A percentile compares a stretch with the other conserved stretches of the same genome.
These are phyloP conservation scores for Calonectria pseudoreteaudii DNA, from an alignment of 2,329 filamentous ascomycete genomes.

Conservation along the genomic window DNA sequence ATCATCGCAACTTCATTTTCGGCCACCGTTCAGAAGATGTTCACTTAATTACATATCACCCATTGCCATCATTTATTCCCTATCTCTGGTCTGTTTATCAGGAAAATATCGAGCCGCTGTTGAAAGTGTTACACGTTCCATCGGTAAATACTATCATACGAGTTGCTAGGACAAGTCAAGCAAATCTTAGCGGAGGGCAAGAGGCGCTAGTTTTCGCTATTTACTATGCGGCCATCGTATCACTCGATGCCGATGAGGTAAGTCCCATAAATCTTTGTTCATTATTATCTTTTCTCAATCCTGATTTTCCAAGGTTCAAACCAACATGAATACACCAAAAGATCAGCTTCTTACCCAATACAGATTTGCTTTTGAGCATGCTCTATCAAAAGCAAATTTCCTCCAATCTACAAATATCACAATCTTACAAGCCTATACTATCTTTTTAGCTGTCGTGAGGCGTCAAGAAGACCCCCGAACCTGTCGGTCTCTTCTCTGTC, in stretches of 20 bases:
- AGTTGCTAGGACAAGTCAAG: neutral
- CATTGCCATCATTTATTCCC: too few relatives aligned
- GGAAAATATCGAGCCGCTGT: neutral
- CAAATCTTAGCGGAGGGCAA: too few relatives aligned
- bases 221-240: neutral
- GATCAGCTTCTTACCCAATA: neutral
- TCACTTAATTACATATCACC: too few relatives aligned
- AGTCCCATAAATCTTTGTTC: too few relatives aligned
- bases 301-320: neutral
- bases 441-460: neutral
- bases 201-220: neutral
- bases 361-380: neutral
- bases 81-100: neutral
- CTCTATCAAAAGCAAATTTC: neutral
- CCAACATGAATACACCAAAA: neutral
- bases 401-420: neutral
- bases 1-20: too few relatives aligned
- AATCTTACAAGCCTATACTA: neutral
- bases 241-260: neutral
- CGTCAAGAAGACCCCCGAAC: neutral
- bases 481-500: neutral
- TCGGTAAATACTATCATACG: neutral
- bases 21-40: too few relatives aligned
- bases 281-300: neutral
- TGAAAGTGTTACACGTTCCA: neutral